Base-by-base conservation (phyloP, 192 early-diverging fungal species). In the Chytriomyces hyalinus region DNA sequence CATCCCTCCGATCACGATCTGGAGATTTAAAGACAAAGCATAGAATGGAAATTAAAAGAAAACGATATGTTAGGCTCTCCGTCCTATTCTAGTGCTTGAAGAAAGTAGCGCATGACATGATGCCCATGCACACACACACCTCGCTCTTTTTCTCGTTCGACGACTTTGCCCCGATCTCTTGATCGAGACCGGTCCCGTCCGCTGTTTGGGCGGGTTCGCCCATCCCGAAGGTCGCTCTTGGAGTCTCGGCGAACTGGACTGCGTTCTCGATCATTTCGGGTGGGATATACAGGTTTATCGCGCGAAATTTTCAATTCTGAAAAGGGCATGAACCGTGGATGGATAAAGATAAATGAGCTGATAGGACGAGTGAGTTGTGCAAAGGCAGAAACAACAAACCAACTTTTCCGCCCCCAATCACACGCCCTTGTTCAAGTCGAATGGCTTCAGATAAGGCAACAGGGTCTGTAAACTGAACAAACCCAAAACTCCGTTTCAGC, bases 401-500 rank as follows among this genome's bases (percentile, higher is more conserved):
- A 15, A 86, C 67, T 45, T 71, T 82, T 61, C 83, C 65, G 10
- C 85, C 88, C 2, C 80, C 84, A 17, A 86, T 49, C 20, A 78
- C 66, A 17, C 86, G 65, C 15, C 88, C 80, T 8, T 82, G 57
- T 45, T 88, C 88, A 8, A 26, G 46, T 20, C 67, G n/a, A 46
- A 86, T 85, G 43, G 88, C 88, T 61, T 67, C 75, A 51, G 63
- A 49, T 59, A 81, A 83, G 9, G 80, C 72, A 46, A 77, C 74
- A 9, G 80, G 74, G 51, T 78, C 85, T 59, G 86, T 87, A 70
- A 81, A 89, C 75, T 89, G 88, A 6, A 89, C 80, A 74, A 85
- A 88, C 28, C 88, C 88, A 73, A 82, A 86, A 3, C 66, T 61
- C 28, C 77, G 71, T 66, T 86, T 86, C 57, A 89, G 62, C 20